These are phyloP conservation scores for Nicotiana sylvestris DNA, from an alignment of 257 asterid species.

Conservation along the genomic window DNA sequence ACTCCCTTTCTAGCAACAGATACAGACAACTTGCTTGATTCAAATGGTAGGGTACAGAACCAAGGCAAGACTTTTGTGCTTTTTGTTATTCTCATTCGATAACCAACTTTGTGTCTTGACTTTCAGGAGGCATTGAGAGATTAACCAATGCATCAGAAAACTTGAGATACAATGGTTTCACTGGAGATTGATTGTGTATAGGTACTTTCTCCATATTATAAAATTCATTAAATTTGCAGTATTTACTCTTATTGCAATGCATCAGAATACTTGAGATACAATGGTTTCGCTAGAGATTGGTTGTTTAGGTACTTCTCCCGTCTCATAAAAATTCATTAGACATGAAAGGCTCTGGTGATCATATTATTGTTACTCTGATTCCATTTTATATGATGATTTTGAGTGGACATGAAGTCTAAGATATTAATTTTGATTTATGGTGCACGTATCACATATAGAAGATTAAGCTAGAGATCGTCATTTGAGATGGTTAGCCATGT, in stretches of 20 bases:
- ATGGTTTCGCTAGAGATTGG: constrained; percentile 48
- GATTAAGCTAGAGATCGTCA: not conserved
- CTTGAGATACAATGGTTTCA: constrained; percentile 46
- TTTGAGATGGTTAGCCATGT: not conserved
- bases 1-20: constrained; percentile 50
- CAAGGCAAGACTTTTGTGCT: constrained; percentile 4
- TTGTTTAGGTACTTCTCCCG: constrained; percentile 11
- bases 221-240: not conserved
- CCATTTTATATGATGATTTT: not conserved
- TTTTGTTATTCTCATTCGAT: not conserved
- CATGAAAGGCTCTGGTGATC: not conserved
- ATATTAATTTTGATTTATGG: not conserved
- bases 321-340: not conserved
- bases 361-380: not conserved
- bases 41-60: constrained; percentile 46
- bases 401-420: not conserved
- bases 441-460: not conserved
- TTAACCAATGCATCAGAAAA: constrained; percentile 46
- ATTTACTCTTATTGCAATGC: constrained; percentile 18
- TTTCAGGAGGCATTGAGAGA: constrained; percentile 54
- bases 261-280: constrained; percentile 39
- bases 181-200: constrained; percentile 37
- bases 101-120: constrained; percentile 8
- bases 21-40: constrained; percentile 49
- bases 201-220: constrained; percentile 7